A percentile compares a stretch with the other conserved stretches of the same genome.
Evolutionary conservation across 2,329 filamentous ascomycete species (phyloP).

Genomic region (Verticillium klebahnii): DNA sequence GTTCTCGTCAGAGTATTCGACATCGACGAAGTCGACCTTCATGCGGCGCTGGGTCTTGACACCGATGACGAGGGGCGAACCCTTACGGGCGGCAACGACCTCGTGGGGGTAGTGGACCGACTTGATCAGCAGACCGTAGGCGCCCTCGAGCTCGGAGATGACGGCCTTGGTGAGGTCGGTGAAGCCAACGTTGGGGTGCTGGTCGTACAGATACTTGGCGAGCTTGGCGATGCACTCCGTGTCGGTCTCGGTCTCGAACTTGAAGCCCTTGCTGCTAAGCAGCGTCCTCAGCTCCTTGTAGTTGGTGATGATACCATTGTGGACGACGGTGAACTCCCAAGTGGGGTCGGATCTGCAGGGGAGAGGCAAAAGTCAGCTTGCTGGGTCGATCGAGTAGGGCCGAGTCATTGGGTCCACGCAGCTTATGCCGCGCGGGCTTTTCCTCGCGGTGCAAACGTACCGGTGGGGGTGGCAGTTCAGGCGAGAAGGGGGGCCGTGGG

Average conservation of each 20-base stretch:
- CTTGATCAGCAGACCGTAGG: conserved; percentile 95
- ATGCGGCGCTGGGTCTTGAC: conserved; percentile 97
- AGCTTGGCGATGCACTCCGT: conserved; percentile 99
- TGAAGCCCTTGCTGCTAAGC: conserved; percentile 90
- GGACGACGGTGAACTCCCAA: conserved; percentile 96
- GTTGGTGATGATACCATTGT: conserved; percentile 99
- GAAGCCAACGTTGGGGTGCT: conserved; percentile 91
- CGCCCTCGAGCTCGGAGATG: conserved; percentile 96
- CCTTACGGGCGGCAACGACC: conserved; percentile 96
- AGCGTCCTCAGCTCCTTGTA: conserved; percentile 99
- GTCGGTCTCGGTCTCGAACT: conserved; percentile 98
- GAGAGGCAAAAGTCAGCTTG: conserved; percentile 8
- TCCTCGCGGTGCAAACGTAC: conserved; percentile 44
- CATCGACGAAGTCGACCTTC: conserved; percentile 99
- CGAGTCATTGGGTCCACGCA: conserved; percentile 1
- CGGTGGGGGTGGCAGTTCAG: conserved; percentile 98
- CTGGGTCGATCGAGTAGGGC: conserved; percentile 1
- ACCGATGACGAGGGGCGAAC: conserved; percentile 94
- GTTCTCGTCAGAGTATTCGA: conserved; percentile 90
- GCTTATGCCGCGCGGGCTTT: background rate
- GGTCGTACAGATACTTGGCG: conserved; percentile 95
- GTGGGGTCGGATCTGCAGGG: conserved; percentile 73
- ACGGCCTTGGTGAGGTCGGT: conserved; percentile 95
- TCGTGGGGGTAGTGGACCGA: conserved; percentile 98
- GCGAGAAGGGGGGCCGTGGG: conserved; percentile 89